Percentiles rank a stretch among this genome's conserved stretches.
Conservation (phyloP, 2,329 filamentous ascomycete genomes). For the Aspergillus japonicus region DNA sequence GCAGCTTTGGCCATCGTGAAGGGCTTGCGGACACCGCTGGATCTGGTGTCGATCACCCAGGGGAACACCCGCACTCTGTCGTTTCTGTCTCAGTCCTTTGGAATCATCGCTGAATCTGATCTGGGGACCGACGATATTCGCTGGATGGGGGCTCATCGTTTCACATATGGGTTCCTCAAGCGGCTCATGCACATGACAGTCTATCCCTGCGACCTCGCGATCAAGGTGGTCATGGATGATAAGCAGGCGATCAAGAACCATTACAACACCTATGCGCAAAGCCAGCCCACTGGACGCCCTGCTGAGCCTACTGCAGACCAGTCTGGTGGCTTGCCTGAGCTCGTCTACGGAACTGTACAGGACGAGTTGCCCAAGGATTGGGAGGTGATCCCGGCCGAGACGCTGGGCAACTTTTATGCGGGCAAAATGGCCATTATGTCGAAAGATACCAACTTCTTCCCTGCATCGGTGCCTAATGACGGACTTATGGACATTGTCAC, state of each 20-base stretch:
- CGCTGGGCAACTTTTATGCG: conserved; percentile 86
- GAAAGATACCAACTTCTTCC: conserved; percentile 80
- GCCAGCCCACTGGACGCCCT: conserved; percentile 22
- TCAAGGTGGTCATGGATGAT: conserved; percentile 76
- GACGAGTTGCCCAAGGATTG: conserved; percentile 76
- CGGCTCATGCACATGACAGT: conserved; percentile 72
- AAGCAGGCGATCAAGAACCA: conserved; percentile 73
- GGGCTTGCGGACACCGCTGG: conserved; percentile 77
- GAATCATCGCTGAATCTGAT: conserved; percentile 86
- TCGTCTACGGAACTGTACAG: conserved; percentile 76
- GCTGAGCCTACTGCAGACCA: conserved; percentile 40
- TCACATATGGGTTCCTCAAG: conserved; percentile 79
- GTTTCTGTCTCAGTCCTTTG: conserved; percentile 86
- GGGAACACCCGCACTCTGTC: conserved; percentile 71
- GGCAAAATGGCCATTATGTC: conserved; percentile 97
- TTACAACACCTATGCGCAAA: conserved; percentile 57
- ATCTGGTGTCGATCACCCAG: conserved; percentile 85
- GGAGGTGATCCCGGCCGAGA: conserved; percentile 70
- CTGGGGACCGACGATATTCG: conserved; percentile 85
- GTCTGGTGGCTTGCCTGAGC: conserved; percentile 62
- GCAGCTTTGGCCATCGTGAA: conserved; percentile 86
- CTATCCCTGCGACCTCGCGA: conserved; percentile 85
- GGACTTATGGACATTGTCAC: conserved; percentile 82
- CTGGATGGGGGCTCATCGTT: conserved; percentile 87
- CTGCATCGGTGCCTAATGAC: conserved; percentile 73